Percentiles rank a stretch among this genome's conserved stretches.
These are phyloP conservation scores for Magnaporthiopsis poae DNA, from an alignment of 2,329 filamentous ascomycete species.

Conservation along the genomic window DNA sequence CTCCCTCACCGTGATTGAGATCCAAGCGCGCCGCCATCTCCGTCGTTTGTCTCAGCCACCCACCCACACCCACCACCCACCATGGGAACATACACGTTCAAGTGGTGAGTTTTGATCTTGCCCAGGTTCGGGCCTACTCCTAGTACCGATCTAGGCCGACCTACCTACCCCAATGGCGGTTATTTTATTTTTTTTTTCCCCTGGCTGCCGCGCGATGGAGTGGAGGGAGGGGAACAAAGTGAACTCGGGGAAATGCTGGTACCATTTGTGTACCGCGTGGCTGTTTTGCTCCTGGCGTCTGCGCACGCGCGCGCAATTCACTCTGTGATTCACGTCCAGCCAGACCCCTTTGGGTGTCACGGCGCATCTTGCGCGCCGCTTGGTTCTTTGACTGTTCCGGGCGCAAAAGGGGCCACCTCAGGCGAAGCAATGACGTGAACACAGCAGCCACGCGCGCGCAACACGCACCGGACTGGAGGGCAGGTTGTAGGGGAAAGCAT, in stretches of 20 bases:
- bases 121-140: not conserved
- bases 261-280: no score
- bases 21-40: not conserved
- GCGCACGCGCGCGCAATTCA: not conserved
- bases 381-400: not conserved
- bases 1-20: not conserved
- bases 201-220: no score
- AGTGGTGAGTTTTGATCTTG: conserved; percentile 45
- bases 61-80: not conserved
- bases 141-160: not conserved
- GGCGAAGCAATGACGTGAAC: not conserved
- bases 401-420: not conserved
- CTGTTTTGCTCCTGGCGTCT: not conserved
- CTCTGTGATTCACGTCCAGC: not conserved
- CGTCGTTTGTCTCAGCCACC: not conserved
- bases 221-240: no score
- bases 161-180: not conserved
- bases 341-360: not conserved
- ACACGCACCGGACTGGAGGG: not conserved
- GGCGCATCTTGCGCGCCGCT: not conserved
- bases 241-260: no score
- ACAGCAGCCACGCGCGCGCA: not conserved
- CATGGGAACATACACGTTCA: conserved; percentile 62
- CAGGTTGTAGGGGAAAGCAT: no score
- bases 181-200: no score